Evolutionary conservation across 352 stramenopile genomes (phyloP).

Genomic region (Phytopythium delawarense): DNA sequence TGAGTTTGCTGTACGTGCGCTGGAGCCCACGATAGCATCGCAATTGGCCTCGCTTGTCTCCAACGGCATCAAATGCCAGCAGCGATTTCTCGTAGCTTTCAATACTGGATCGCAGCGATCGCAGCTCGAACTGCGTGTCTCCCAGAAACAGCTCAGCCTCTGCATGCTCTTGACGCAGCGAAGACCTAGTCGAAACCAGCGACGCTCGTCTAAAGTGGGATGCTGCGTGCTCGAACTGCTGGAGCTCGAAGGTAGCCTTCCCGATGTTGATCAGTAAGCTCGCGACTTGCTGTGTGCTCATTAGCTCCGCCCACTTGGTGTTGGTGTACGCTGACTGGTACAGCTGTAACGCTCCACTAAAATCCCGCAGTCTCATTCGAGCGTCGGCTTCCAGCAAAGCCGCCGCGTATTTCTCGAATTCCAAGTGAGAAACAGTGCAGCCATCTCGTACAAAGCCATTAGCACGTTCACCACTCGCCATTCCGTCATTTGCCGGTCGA

Average conservation of each 20-base stretch:
- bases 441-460: constrained; percentile 4
- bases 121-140: constrained; percentile 32
- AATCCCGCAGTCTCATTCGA: constrained; percentile 54
- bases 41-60: constrained; percentile 40
- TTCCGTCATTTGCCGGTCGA: background rate
- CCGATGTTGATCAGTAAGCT: constrained; percentile 39
- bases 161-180: constrained; percentile 28
- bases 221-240: constrained; percentile 50
- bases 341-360: constrained; percentile 29
- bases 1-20: constrained; percentile 33
- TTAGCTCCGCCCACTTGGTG: constrained; percentile 31
- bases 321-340: constrained; percentile 43
- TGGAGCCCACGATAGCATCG: constrained; percentile 58
- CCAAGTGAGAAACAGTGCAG: constrained; percentile 5
- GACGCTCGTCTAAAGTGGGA: constrained; percentile 40
- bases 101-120: constrained; percentile 41
- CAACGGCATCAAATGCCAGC: constrained; percentile 41
- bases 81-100: constrained; percentile 54
- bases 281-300: constrained; percentile 22
- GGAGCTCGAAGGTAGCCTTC: constrained; percentile 24
- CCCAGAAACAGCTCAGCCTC: constrained; percentile 25
- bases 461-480: background rate
- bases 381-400: constrained; percentile 54
- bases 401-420: constrained; percentile 35
- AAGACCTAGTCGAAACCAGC: constrained; percentile 28